Evolutionary conservation across 345 rosid species (phyloP), one percentile per base, ranked within the genome.

Genomic region (Pistacia vera): DNA sequence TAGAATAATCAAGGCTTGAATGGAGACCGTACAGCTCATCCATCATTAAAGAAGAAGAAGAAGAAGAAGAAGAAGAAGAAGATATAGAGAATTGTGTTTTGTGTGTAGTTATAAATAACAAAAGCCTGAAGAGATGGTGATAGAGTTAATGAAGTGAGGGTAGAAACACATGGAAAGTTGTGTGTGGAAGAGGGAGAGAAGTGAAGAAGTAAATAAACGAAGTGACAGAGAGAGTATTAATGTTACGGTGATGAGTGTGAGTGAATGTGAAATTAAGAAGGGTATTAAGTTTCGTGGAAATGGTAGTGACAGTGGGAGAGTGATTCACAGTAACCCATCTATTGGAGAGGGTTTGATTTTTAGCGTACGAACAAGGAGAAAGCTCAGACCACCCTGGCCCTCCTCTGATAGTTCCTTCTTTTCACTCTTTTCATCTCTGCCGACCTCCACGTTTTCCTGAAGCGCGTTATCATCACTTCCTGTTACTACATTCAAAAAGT

Each of bases 351-450:
- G 72, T 38, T 78, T 25, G 46, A 41, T 33, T 54, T 85, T 80
- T 80, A 76, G 87, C 87, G 82, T 83, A 82, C 84, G 74, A 75
- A 78, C 81, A 72, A 68, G 66, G 77, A 70, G 76, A 81, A 63
- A 67, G 52, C 71, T 46, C 75, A 2, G 44, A 14, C 46, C n/a
- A n/a, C 0, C 66, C n/a, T 1, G 20, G 20, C 16, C 52, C 46
- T 41, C 64, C 65, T 60, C 48, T 18, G 74, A 36, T 22, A 59
- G 66, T 59, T 71, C 55, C 36, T 71, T 71, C 64, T 71, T 58
- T 71, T 20, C 35, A 13, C 33, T 20, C n/a, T 58, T 41, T 57
- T 41, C 30, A 44, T 6, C 41, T n/a, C 67, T 36, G 22, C 44
- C 2, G 46, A 18, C 51, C n/a, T 38, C 30, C 74, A 11, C 59